Evolutionary conservation across 2,329 filamentous ascomycete species (phyloP), one percentile per base, ranked within the genome.

Genomic region (Fusarium multiceps): DNA sequence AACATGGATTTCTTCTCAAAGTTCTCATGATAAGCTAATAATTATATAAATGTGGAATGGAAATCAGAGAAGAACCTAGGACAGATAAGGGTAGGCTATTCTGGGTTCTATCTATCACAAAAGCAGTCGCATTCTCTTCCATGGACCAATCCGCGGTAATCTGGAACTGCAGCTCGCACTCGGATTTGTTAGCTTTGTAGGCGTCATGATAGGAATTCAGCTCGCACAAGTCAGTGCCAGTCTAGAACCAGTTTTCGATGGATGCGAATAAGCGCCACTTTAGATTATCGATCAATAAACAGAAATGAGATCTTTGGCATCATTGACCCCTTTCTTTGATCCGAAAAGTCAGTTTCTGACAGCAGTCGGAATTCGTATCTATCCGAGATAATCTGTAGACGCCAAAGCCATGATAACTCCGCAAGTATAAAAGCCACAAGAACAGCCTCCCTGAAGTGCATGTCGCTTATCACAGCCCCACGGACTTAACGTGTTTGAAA

Each of bases 201-300:
- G 55, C 55, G 65, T 68, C 66, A 69, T 68, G 59, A 60, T 23
- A 28, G 54, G 64, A 53, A 65, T 64, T 68, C 59, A 53, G 49
- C 20, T 55, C 13, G 6, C 20, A 21, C 47, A 68, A 66, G 21
- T 45, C 34, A 30, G 48, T 21, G 18, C 40, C 56, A 66, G 18
- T 34, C 55, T 27, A 47, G 41, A 40, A 53, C n/a, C 46, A 48
- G 34, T 30, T 21, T 23, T 43, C 42, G 56, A 56, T 48, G n/a
- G 32, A 37, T 34, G 47, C 32, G 51, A 21, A 20, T 34, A 45
- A 23, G 61, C 62, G 62, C 55, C 48, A 55, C 43, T 30, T 61
- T 23, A 32, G 14, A 47, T 14, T 8, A 45, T 59, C 63, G 63
- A 68, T 63, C 12, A 25, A 49, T 18, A 6, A 45, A 37, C 37